These are phyloP conservation scores for Bretziella fagacearum DNA, from an alignment of 2,329 filamentous ascomycete species.

Conservation along the genomic window DNA sequence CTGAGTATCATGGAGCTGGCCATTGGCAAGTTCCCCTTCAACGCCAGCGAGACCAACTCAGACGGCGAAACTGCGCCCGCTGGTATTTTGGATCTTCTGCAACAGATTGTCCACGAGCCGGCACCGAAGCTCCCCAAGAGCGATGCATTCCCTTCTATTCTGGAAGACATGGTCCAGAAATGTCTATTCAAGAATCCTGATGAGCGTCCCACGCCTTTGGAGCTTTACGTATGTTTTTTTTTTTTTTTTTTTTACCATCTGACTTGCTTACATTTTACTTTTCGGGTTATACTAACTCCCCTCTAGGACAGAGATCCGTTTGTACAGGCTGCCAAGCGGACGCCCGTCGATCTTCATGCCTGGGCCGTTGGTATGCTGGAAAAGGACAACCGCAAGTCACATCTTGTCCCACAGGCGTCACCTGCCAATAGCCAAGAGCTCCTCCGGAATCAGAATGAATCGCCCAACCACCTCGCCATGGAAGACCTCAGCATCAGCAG, in stretches of 20 bases:
- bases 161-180: conserved; percentile 95
- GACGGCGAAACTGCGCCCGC: conserved; percentile 72
- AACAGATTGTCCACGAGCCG: conserved; percentile 94
- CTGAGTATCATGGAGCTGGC: conserved; percentile 91
- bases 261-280: not conserved
- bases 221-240: conserved; percentile 57
- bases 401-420: conserved; percentile 64
- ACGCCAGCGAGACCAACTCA: conserved; percentile 49
- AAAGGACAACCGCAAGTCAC: conserved; percentile 85
- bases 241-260: not conserved
- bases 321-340: conserved; percentile 88
- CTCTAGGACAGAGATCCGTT: conserved; percentile 76
- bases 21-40: conserved; percentile 93
- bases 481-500: conserved; percentile 32
- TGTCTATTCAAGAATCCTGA: conserved; percentile 83
- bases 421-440: conserved; percentile 58
- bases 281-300: conserved; percentile 4
- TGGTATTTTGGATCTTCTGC: conserved; percentile 85
- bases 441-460: conserved; percentile 42
- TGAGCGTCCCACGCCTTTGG: conserved; percentile 75
- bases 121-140: conserved; percentile 89
- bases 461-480: conserved; percentile 30
- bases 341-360: conserved; percentile 78
- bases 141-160: conserved; percentile 84
- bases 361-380: conserved; percentile 95